Base-by-base conservation (phyloP, 2,329 filamentous ascomycete species). In the Atkinsonella texensis region DNA sequence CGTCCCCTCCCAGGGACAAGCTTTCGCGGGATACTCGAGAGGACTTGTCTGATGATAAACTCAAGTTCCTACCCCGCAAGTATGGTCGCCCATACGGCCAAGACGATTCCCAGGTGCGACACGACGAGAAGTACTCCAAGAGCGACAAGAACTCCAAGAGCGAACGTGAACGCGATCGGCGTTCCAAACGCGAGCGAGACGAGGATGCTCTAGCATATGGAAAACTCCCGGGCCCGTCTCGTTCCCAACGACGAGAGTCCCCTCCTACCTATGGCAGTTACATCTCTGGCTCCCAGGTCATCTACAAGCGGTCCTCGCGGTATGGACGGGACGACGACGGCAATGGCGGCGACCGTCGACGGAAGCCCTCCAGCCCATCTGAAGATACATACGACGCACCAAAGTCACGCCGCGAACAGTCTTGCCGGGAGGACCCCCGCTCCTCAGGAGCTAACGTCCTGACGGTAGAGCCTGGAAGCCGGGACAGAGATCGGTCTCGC, bases 131-230 rank as follows among this genome's bases (percentile, higher is more conserved):
- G 17, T 51, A 44, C 17, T 57, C 53, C 2, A 45, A 50, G 23
- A 53, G 56, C 6, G 57, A 57, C 35, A 49, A 50, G 46, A 51
- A 54, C 23, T 65, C 60, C 48, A 67, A 64, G 51, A 58, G 60
- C 52, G 58, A 62, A 28, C 50, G 55, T 10, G 17, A 50, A 2
- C 9, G 50, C 12, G 52, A 50, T 20, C 11, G 41, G 8, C 54
- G 55, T 8, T 15, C 41, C 20, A 59, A 58, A 42, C 57, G 58
- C 35, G 59, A 61, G 20, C 57, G 57, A 4, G 60, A 62, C 53
- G 71, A 75, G 32, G 72, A 75, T 4, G 71, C 76, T 52, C 63
- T 80, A 10, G 75, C 75, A 3, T 80, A 80, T 54, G 77, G 77
- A 32, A 62, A 62, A 28, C 61, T 60, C 13, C 54, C 64, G 2